A percentile compares a stretch with the other conserved stretches of the same genome.
phyloP scores from a whole-genome alignment of 23 red algal genomes.

The Gracilaria domingensis region DNA sequence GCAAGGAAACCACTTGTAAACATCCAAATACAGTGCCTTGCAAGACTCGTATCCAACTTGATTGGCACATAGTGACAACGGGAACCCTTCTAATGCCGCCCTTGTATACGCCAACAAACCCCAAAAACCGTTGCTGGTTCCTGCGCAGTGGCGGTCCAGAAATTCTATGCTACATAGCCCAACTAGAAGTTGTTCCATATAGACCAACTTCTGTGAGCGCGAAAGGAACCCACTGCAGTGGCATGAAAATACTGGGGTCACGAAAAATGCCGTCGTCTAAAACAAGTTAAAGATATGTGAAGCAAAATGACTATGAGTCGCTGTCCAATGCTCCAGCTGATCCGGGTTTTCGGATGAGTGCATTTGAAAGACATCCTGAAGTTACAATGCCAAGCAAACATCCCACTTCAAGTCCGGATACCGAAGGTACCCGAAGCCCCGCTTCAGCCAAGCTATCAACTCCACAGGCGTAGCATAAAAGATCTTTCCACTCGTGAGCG shows the following conservation, averaged over 20 bases:
- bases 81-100: constrained; percentile 65
- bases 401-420: constrained; percentile 73
- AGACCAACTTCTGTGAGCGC: constrained; percentile 59
- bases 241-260: neutral
- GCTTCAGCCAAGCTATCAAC: constrained; percentile 57
- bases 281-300: constrained; percentile 29
- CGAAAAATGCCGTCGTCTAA: constrained; percentile 31
- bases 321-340: constrained; percentile 47
- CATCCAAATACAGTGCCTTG: constrained; percentile 34
- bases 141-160: constrained; percentile 55
- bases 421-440: constrained; percentile 55
- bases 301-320: constrained; percentile 63
- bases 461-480: constrained; percentile 68
- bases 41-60: constrained; percentile 60
- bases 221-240: constrained; percentile 59
- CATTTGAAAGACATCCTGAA: constrained; percentile 63
- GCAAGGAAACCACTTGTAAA: neutral
- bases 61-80: constrained; percentile 62
- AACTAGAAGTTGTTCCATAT: constrained; percentile 64
- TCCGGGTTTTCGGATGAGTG: constrained; percentile 14
- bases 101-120: constrained; percentile 60
- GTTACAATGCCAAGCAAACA: constrained; percentile 56
- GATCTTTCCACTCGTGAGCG: constrained; percentile 58
- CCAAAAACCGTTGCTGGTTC: constrained; percentile 72
- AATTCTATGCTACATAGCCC: constrained; percentile 67